A percentile compares a stretch with the other conserved stretches of the same genome.
Conservation (phyloP, 2,329 filamentous ascomycete genomes). For the Colletotrichum sp. region DNA sequence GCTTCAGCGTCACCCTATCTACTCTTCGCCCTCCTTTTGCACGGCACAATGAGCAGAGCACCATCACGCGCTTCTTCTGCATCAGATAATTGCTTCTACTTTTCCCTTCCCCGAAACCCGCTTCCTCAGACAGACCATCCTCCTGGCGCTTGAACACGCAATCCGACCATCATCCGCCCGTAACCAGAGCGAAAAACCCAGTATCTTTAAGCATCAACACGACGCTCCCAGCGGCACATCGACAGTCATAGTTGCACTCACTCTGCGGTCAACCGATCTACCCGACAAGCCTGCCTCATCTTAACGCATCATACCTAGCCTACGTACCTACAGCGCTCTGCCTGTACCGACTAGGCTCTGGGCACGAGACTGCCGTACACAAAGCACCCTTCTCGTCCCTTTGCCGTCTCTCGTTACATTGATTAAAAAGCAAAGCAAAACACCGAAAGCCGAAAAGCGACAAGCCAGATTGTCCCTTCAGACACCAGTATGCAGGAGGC, state of each 20-base stretch:
- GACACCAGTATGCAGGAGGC: conserved; percentile 35
- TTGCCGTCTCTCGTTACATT: background rate
- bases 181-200: background rate
- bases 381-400: background rate
- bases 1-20: background rate
- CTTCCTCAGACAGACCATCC: conserved; percentile 9
- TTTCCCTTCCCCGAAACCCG: conserved; percentile 15
- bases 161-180: background rate
- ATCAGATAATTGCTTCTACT: conserved; percentile 9
- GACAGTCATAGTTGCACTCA: background rate
- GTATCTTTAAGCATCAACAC: background rate
- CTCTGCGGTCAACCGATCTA: background rate
- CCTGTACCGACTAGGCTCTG: background rate
- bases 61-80: conserved; percentile 3
- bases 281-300: background rate
- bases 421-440: background rate
- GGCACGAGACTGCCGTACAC: background rate
- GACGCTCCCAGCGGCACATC: background rate
- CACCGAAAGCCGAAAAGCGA: background rate
- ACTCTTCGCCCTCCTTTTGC: conserved; percentile 6
- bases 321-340: background rate
- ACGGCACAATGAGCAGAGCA: conserved; percentile 23
- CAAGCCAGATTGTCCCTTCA: background rate
- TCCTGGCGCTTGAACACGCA: conserved; percentile 2
- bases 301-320: background rate